phyloP scores from a whole-genome alignment of 768 basidiomycete species.

The Boletus tomentosulus region DNA sequence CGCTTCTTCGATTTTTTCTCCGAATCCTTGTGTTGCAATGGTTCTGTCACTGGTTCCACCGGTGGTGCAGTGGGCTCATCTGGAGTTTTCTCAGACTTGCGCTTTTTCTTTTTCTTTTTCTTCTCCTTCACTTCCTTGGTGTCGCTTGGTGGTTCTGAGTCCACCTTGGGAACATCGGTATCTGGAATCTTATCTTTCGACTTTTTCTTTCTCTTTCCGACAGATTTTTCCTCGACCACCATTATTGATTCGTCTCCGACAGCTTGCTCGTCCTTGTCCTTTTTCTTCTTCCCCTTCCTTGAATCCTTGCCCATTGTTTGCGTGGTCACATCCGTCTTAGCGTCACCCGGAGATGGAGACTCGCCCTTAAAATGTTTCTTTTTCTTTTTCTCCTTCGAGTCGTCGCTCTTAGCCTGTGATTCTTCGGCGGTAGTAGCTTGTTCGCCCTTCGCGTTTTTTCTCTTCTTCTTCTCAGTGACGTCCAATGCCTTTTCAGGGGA shows the following conservation, averaged over 20 bases:
- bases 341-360: not conserved
- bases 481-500: not conserved
- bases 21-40: constrained; percentile 5
- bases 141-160: not conserved
- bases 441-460: constrained; percentile 4
- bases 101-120: constrained; percentile 17
- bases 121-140: constrained; percentile 1
- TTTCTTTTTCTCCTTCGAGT: constrained; percentile 14
- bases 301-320: not conserved
- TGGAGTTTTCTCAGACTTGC: constrained; percentile 10
- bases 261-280: not conserved
- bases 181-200: constrained; percentile 6
- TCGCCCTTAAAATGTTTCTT: constrained; percentile 6
- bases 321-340: no score
- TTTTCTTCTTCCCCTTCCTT: constrained; percentile 3
- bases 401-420: constrained; percentile 1
- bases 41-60: constrained; percentile 8
- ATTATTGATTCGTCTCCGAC: not conserved
- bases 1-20: constrained; percentile 33
- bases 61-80: constrained; percentile 17
- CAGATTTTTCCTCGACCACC: not conserved
- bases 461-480: constrained; percentile 12
- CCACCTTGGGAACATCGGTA: not conserved
- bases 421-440: not conserved
- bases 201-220: constrained; percentile 13